Evolutionary conservation across 805 yeast species (phyloP).

Genomic region (Ogataea populi-albae): DNA sequence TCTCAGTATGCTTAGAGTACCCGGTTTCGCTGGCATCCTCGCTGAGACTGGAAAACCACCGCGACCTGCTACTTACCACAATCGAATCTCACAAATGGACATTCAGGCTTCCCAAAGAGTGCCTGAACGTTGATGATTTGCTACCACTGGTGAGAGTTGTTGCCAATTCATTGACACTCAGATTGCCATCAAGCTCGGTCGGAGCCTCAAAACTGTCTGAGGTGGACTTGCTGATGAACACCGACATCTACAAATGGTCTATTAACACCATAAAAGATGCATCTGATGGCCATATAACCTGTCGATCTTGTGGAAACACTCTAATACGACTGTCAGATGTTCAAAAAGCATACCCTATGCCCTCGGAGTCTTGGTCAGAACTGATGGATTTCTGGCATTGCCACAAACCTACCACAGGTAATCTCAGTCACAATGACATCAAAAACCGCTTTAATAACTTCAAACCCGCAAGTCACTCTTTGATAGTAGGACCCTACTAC

Average conservation of each 20-base stretch:
- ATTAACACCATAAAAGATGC: constrained; percentile 11
- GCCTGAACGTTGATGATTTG: constrained; percentile 6
- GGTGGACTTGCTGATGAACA: constrained; percentile 14
- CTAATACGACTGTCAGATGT: constrained; percentile 34
- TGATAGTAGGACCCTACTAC: constrained; percentile 60
- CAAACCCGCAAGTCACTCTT: constrained; percentile 39
- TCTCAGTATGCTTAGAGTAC: constrained; percentile 17
- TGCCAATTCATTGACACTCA: constrained; percentile 2
- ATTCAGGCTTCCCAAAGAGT: constrained; percentile 5
- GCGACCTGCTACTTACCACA: neutral
- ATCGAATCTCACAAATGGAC: neutral
- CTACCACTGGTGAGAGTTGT: neutral
- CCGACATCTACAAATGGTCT: constrained; percentile 28
- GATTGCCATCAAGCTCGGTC: constrained; percentile 4
- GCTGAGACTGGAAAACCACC: neutral
- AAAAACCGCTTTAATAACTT: constrained; percentile 39
- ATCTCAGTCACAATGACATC: constrained; percentile 17
- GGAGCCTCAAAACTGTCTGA: constrained; percentile 3
- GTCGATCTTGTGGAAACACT: constrained; percentile 14
- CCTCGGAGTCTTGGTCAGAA: constrained; percentile 92
- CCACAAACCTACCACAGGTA: constrained; percentile 58
- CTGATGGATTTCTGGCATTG: constrained; percentile 98
- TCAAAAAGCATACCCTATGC: constrained; percentile 57
- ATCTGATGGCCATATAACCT: constrained; percentile 9
- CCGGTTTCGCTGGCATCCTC: neutral